Conservation (phyloP, 495 filamentous ascomycete species). For the Jackrogersella multiformis region DNA sequence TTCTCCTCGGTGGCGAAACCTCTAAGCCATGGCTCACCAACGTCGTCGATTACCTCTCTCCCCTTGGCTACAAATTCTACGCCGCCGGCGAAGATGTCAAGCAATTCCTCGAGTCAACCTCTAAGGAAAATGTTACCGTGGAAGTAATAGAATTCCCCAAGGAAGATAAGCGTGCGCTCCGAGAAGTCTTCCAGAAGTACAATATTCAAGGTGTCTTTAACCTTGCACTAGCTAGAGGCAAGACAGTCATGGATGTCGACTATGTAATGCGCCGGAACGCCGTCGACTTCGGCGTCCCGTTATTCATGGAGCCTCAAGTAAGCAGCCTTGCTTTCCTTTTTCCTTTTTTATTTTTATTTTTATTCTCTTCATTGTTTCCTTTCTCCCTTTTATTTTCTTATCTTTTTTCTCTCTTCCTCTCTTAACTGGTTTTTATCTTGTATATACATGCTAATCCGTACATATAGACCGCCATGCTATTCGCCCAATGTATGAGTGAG, state of each 20-base stretch:
- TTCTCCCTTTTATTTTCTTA: no score
- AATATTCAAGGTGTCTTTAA: constrained; percentile 97
- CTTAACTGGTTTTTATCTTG: not conserved
- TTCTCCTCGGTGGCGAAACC: constrained; percentile 90
- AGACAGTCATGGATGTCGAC: constrained; percentile 88
- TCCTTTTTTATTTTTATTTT: not conserved
- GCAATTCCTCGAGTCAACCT: constrained; percentile 75
- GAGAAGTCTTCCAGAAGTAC: constrained; percentile 97
- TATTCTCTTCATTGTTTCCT: no score
- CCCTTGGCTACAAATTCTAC: constrained; percentile 93
- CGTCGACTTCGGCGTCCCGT: constrained; percentile 95
- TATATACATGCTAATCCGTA: constrained; percentile 40
- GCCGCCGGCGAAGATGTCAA: constrained; percentile 85
- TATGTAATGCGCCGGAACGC: constrained; percentile 99
- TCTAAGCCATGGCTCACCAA: constrained; percentile 68
- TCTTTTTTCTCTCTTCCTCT: no score
- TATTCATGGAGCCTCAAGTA: constrained; percentile 99
- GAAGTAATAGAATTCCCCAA: constrained; percentile 98
- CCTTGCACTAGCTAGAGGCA: constrained; percentile 82
- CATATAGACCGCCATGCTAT: constrained; percentile 87
- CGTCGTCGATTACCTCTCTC: constrained; percentile 84
- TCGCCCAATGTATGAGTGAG: constrained; percentile 94
- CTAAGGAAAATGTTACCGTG: constrained; percentile 72
- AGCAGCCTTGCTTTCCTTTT: constrained; percentile 50
- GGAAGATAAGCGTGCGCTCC: constrained; percentile 91